Evolutionary conservation across 768 basidiomycete species (phyloP), one percentile per base, ranked within the genome.

Genomic region (Mycena leptocephala): DNA sequence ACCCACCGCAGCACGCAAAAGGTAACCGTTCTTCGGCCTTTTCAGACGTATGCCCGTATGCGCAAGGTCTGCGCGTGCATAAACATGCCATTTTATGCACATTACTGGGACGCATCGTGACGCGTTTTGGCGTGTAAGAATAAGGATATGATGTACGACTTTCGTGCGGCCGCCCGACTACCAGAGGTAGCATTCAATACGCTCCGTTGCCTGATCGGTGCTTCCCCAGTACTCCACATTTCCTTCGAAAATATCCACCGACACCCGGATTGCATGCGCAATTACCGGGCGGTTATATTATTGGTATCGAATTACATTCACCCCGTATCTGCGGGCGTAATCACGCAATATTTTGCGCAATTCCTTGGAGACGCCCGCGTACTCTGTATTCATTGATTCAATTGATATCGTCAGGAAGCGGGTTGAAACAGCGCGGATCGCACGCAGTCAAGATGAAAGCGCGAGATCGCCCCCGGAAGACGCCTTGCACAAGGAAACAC

Each of bases 311-410:
- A 59, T 62, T 39, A 26, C 37, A 35, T 16, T n/a, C 13, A 51
- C 32, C 32, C 32, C 51, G 58, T 59, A 59, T 35, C 33, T 9
- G 18, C 28, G 55, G 18, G 62, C 62, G 46, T 63, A 39, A 63
- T 41, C 35, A 67, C 13, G 48, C 32, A 20, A 51, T 51, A 33
- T 37, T 61, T 51, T 24, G n/a, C 22, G 35, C 22, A 55, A 55
- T 68, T 68, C 66, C 51, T 66, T 53, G 66, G 67, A 68, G 67
- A 68, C 65, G 32, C 35, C 67, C 51, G 37, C 35, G 28, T 33
- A 28, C 22, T 46, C 22, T 10, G 11, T 4, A n/a, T n/a, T n/a
- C n/a, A n/a, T n/a, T n/a, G n/a, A n/a, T n/a, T n/a, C 53, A 2
- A 20, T 7, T 35, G 32, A n/a, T 35, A 5, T n/a, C 58, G 35